Conservation (phyloP, 2,329 filamentous ascomycete species). For the Colletotrichum lupini region DNA sequence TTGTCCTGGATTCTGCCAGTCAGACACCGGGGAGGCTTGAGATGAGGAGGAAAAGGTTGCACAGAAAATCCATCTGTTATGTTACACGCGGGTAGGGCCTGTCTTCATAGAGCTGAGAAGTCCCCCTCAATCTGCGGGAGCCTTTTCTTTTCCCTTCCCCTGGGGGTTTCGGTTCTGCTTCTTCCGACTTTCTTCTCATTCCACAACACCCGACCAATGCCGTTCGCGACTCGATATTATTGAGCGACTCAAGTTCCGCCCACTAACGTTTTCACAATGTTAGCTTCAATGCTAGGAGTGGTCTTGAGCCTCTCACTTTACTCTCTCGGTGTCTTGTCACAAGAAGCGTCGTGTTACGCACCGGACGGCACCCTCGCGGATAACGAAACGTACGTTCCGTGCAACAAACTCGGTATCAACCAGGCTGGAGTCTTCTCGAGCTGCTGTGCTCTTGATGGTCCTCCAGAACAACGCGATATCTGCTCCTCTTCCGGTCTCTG, state of each 20-base stretch:
- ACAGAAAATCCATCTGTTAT: neutral
- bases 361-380: constrained; percentile 44
- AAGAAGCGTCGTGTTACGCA: constrained; percentile 40
- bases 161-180: constrained; percentile 1
- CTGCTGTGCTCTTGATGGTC: constrained; percentile 44
- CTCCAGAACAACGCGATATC: constrained; percentile 38
- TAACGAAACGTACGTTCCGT: constrained; percentile 43
- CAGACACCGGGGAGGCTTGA: neutral
- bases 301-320: neutral
- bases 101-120: constrained; percentile 7
- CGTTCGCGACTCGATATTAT: neutral
- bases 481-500: constrained; percentile 45
- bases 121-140: neutral
- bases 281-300: neutral
- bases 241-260: neutral
- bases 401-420: constrained; percentile 46
- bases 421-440: constrained; percentile 43
- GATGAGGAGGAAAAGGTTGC: neutral
- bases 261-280: neutral
- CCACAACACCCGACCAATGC: neutral
- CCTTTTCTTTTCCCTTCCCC: neutral
- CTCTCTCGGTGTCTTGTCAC: neutral
- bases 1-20: neutral
- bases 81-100: neutral
- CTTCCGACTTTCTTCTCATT: neutral